Evolutionary conservation across 257 asterid genomes (phyloP), one percentile per base, ranked within the genome.

Genomic region (Haberlea rhodopensis): DNA sequence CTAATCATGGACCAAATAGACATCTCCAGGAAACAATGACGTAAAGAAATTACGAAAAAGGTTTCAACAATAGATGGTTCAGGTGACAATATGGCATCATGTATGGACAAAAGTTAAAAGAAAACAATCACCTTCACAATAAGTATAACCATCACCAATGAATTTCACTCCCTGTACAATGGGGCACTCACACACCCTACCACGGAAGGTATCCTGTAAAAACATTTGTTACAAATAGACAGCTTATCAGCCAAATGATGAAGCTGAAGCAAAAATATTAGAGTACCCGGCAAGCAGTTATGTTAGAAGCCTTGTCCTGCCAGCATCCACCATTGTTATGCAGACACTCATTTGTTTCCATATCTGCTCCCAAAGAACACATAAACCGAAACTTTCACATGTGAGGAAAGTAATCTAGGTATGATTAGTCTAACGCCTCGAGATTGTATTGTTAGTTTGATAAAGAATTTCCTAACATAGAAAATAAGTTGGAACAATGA

Each of bases 301-400:
- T 66, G 56, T 94, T 94, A 29, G 91, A 73, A 72, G 82, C 66
- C 67, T 71, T 81, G 71, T 94, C 97, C 70, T 90, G 85, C 99
- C 99, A 94, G 83, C 97, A 94, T 57, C 99, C 99, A 2, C 99
- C 99, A 68, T 94, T 90, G 81, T 88, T 81, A 66, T 76, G 80
- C 60, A 84, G 63, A 67, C 99, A 94, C 76, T 94, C 96, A 29
- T 90, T 90, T 71, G 99, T 94, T 79, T 94, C 86, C 75, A 90
- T 75, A 66, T 83, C 99, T 92, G 84, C 71, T 4, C 71, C 73
- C 52, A 60, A 62, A 71, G 19, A 66, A 49, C 32, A 63, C 28
- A 53, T 46, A 66, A 52, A 46, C 4, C 53, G 60, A n/a, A 64
- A 53, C 57, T 63, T 72, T 37, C 68, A 59, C 54, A 26, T 31